Conservation (phyloP, 805 yeast species). For the Candida krabiensis region DNA sequence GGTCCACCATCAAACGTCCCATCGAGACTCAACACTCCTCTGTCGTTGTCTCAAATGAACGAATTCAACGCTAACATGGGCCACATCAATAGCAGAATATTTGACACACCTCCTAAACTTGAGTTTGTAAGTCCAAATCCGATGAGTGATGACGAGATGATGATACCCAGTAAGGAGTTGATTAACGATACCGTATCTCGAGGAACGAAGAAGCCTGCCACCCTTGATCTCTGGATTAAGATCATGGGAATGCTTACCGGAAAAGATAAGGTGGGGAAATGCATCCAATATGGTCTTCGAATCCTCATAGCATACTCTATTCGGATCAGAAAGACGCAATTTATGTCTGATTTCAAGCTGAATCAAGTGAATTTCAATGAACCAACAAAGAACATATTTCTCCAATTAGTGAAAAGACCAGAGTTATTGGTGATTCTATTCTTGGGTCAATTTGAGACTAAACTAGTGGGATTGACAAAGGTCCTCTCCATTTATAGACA, state of each 20-base stretch:
- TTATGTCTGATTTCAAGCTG: slow-evolving; percentile 14
- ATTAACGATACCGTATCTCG: slow-evolving; percentile 13
- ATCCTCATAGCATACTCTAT: slow-evolving; percentile 47
- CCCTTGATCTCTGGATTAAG: slow-evolving; percentile 42
- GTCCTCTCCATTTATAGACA: slow-evolving; percentile 62
- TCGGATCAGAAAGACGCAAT: slow-evolving; percentile 33
- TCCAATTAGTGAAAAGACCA: slow-evolving; percentile 30
- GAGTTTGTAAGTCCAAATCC: slow-evolving; percentile 19
- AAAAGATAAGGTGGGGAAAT: slow-evolving; percentile 70
- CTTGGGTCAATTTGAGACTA: slow-evolving; percentile 40
- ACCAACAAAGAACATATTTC: slow-evolving; percentile 23
- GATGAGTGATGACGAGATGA: slow-evolving; percentile 16
- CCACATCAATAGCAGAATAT: neutral
- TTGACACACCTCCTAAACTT: slow-evolving; percentile 11
- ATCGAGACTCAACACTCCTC: slow-evolving; percentile 17
- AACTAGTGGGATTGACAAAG: slow-evolving; percentile 43
- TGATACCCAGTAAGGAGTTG: slow-evolving; percentile 16
- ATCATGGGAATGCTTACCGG: slow-evolving; percentile 60
- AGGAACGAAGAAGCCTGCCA: slow-evolving; percentile 8
- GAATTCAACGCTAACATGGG: slow-evolving; percentile 1
- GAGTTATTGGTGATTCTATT: slow-evolving; percentile 32
- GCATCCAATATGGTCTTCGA: slow-evolving; percentile 58
- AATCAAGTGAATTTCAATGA: slow-evolving; percentile 24
- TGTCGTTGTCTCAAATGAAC: slow-evolving; percentile 6
- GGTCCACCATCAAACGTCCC: slow-evolving; percentile 7